Evolutionary conservation across 179 eudicot species (phyloP).

Genomic region (Monotropa hypopitys): DNA sequence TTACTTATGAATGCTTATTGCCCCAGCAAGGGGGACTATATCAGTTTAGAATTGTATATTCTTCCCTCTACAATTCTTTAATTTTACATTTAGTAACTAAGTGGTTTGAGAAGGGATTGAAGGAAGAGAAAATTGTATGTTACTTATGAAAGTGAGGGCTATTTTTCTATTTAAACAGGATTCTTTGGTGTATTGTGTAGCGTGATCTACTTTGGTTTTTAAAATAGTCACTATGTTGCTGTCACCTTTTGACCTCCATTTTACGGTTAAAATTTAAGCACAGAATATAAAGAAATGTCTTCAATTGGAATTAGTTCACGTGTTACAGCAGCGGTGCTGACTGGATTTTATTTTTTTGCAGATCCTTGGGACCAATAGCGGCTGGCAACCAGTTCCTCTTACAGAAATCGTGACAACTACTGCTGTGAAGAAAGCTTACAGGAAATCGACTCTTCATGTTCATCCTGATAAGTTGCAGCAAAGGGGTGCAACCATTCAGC

Average conservation of each 20-base stretch:
- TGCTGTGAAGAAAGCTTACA: constrained; percentile 89
- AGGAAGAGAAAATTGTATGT: not conserved
- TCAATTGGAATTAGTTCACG: not conserved
- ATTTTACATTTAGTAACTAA: not conserved
- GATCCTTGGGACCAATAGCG: constrained; percentile 81
- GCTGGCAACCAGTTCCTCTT: constrained; percentile 80
- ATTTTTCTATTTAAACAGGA: not conserved
- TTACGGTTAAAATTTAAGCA: not conserved
- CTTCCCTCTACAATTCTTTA: not conserved
- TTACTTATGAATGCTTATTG: not conserved
- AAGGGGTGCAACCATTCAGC: constrained; percentile 81
- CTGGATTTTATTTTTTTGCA: constrained; percentile 19
- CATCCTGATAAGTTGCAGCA: constrained; percentile 98
- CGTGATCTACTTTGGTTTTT: not conserved
- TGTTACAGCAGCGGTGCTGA: not conserved
- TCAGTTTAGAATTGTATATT: not conserved
- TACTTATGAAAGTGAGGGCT: not conserved
- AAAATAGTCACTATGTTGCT: not conserved
- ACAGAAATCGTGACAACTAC: constrained; percentile 59
- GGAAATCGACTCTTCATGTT: constrained; percentile 82
- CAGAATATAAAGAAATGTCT: not conserved
- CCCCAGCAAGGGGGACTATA: not conserved
- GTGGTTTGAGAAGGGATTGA: not conserved
- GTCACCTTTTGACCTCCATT: not conserved
- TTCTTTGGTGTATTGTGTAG: not conserved